phyloP scores from a whole-genome alignment of 2,329 filamentous ascomycete genomes.

The Monosporascus cannonballus region DNA sequence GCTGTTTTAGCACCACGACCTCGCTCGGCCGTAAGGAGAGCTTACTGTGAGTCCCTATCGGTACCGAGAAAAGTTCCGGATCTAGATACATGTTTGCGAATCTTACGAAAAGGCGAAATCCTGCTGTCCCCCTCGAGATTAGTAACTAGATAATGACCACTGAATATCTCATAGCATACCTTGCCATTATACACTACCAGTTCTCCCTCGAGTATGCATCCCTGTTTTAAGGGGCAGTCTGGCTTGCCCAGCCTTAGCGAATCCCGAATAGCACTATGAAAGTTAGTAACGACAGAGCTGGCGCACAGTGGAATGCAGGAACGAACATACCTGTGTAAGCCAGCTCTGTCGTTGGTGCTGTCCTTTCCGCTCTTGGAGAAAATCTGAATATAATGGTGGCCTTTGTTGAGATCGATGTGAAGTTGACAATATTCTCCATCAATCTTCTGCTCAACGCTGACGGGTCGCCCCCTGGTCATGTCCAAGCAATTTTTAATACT shows the following conservation, averaged over 20 bases:
- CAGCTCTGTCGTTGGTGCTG: slow-evolving; percentile 64
- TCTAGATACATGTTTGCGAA: slow-evolving; percentile 72
- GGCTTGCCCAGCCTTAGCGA: slow-evolving; percentile 56
- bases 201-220: slow-evolving; percentile 80
- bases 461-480: slow-evolving; percentile 51
- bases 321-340: slow-evolving; percentile 47
- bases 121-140: slow-evolving; percentile 39
- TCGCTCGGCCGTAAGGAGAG: slow-evolving; percentile 3
- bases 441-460: slow-evolving; percentile 77
- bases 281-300: neutral
- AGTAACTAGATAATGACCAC: slow-evolving; percentile 5
- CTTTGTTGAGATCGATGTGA: slow-evolving; percentile 63
- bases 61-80: slow-evolving; percentile 66
- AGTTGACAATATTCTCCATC: slow-evolving; percentile 90
- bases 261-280: slow-evolving; percentile 49
- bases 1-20: slow-evolving; percentile 11
- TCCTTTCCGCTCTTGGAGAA: slow-evolving; percentile 93
- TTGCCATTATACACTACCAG: slow-evolving; percentile 70
- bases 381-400: slow-evolving; percentile 58
- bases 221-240: slow-evolving; percentile 52
- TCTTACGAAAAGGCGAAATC: slow-evolving; percentile 73
- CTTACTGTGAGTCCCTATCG: slow-evolving; percentile 61
- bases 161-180: slow-evolving; percentile 22
- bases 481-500: slow-evolving; percentile 70
- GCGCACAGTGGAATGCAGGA: neutral